Evolutionary conservation across 176 grass and related monocot genomes (phyloP).

Genomic region (Rhynchospora pubera): DNA sequence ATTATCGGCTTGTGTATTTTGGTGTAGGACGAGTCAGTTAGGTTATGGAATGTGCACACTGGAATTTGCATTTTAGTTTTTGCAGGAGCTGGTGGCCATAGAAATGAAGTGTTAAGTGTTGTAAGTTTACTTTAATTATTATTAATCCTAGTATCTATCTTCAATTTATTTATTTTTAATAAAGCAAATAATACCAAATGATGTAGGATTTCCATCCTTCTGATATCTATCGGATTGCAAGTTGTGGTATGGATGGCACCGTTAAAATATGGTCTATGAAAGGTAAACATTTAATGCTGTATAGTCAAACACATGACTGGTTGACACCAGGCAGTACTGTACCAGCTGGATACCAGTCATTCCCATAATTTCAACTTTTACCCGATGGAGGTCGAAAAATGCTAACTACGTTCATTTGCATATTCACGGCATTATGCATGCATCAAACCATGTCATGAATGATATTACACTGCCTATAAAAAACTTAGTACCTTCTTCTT

Average conservation of each 20-base stretch:
- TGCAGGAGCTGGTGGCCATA: conserved; percentile 80
- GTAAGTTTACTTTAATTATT: conserved; percentile 40
- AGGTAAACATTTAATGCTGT: conserved; percentile 38
- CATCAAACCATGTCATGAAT: not conserved
- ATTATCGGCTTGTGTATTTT: conserved; percentile 17
- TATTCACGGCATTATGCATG: not conserved
- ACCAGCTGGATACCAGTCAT: not conserved
- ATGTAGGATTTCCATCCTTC: conserved; percentile 88
- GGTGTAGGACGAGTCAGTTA: conserved; percentile 86
- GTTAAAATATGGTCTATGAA: conserved; percentile 99
- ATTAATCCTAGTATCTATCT: not conserved
- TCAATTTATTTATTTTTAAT: not conserved
- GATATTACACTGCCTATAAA: not conserved
- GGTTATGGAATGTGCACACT: conserved; percentile 93
- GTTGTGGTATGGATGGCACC: conserved; percentile 98
- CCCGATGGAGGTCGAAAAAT: not conserved
- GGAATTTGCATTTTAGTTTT: conserved; percentile 94
- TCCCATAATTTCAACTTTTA: not conserved
- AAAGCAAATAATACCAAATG: not conserved
- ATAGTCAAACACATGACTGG: not conserved
- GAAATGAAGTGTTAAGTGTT: conserved; percentile 96
- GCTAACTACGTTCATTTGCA: not conserved
- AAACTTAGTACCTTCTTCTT: not conserved
- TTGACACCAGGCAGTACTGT: not conserved
- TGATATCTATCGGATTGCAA: conserved; percentile 84